phyloP scores from a whole-genome alignment of 2,329 filamentous ascomycete species.

The Xylariaceae sp. region DNA sequence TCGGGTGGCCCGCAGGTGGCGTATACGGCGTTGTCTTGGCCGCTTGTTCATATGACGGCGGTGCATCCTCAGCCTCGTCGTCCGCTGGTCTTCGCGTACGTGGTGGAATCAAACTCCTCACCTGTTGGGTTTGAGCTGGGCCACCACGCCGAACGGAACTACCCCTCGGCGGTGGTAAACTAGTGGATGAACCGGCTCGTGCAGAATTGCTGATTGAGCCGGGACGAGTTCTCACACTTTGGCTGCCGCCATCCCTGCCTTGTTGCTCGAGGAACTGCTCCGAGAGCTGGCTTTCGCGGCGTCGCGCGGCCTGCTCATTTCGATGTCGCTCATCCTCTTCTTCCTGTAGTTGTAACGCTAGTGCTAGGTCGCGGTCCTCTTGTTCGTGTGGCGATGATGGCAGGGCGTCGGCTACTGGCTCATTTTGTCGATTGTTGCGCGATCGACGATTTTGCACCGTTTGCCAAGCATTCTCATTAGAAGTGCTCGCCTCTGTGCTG shows the following conservation, averaged over 20 bases:
- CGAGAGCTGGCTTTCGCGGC: slow-evolving; percentile 65
- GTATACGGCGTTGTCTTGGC: slow-evolving; percentile 50
- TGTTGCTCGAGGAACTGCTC: slow-evolving; percentile 70
- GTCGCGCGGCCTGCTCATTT: slow-evolving; percentile 57
- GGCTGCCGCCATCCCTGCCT: slow-evolving; percentile 37
- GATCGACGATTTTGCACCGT: slow-evolving; percentile 46
- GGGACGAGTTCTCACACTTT: slow-evolving; percentile 17
- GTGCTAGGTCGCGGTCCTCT: slow-evolving; percentile 82
- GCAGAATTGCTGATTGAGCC: slow-evolving; percentile 17
- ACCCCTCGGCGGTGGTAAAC: slow-evolving; percentile 24
- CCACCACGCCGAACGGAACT: slow-evolving; percentile 25
- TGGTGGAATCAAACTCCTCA: slow-evolving; percentile 48
- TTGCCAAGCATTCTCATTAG: slow-evolving; percentile 50
- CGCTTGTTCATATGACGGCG: slow-evolving; percentile 58
- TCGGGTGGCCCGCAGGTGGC: slow-evolving; percentile 51
- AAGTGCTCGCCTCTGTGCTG: slow-evolving; percentile 18
- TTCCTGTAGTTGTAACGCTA: slow-evolving; percentile 90
- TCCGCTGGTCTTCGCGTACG: slow-evolving; percentile 39
- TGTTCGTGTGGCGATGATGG: slow-evolving; percentile 54
- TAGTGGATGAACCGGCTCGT: slow-evolving; percentile 18
- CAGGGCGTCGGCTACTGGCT: slow-evolving; percentile 22
- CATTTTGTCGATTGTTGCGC: slow-evolving; percentile 23
- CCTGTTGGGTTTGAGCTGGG: slow-evolving; percentile 38
- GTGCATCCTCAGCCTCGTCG: slow-evolving; percentile 48
- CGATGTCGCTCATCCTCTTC: slow-evolving; percentile 81